A percentile compares a stretch with the other conserved stretches of the same genome.
Conservation (phyloP, 2,329 filamentous ascomycete genomes). For the Scedosporium apiospermum region DNA sequence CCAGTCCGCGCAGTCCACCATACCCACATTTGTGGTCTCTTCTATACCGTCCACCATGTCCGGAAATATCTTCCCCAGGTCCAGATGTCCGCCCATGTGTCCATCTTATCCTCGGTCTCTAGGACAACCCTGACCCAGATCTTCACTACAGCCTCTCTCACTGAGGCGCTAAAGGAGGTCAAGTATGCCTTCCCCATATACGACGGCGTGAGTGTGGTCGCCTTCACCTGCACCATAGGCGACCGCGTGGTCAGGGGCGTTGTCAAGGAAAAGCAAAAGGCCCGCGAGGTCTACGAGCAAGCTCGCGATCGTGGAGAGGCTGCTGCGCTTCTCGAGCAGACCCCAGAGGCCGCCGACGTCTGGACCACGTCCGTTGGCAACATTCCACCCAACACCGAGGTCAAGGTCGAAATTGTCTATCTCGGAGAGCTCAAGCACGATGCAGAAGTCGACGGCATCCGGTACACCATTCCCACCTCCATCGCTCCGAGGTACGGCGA, state of each 20-base stretch:
- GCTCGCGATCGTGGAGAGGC: conserved; percentile 50
- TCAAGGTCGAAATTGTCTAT: conserved; percentile 55
- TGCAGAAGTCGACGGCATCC: conserved; percentile 54
- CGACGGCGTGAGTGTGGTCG: conserved; percentile 61
- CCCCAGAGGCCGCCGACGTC: conserved; percentile 49
- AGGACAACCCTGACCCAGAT: conserved; percentile 38
- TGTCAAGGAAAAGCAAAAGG: conserved; percentile 57
- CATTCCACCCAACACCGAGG: conserved; percentile 45
- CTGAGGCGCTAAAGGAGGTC: conserved; percentile 49
- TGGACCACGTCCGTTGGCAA: conserved; percentile 62
- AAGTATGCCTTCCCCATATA: conserved; percentile 64
- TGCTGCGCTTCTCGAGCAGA: conserved; percentile 57
- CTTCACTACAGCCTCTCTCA: conserved; percentile 13
- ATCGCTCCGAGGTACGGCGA: conserved; percentile 59
- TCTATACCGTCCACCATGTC: conserved; percentile 14
- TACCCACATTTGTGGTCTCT: conserved; percentile 24
- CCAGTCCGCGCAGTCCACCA: neutral
- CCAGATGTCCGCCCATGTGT: conserved; percentile 47
- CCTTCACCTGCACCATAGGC: conserved; percentile 56
- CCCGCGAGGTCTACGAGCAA: conserved; percentile 47
- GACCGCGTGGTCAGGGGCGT: conserved; percentile 50
- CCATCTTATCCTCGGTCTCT: conserved; percentile 45
- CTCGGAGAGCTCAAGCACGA: conserved; percentile 66
- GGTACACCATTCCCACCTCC: conserved; percentile 58
- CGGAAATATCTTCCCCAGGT: conserved; percentile 48